These are phyloP conservation scores for Globisporangium alternatum DNA, from an alignment of 352 stramenopile species.

Conservation along the genomic window DNA sequence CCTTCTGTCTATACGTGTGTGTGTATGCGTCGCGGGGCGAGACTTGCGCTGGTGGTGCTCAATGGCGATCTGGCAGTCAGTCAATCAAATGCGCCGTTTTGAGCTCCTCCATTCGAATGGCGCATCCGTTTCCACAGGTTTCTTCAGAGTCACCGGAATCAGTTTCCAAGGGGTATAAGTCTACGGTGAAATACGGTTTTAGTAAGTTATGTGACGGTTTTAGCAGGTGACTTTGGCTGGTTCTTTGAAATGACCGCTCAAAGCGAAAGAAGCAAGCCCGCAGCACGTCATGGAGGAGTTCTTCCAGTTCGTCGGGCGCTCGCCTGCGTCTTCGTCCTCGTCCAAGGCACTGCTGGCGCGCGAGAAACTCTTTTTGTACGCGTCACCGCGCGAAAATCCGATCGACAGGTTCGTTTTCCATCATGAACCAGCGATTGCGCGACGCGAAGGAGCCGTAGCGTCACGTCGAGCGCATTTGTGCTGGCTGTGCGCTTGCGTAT, in stretches of 20 bases:
- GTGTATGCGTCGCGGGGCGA: not conserved
- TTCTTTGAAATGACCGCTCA: not conserved
- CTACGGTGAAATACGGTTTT: not conserved
- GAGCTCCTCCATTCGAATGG: slow-evolving; percentile 19
- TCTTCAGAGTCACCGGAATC: not conserved
- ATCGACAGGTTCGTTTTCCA: slow-evolving; percentile 40
- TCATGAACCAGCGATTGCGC: not conserved
- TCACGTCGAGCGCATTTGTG: not conserved
- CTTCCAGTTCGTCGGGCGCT: slow-evolving; percentile 61
- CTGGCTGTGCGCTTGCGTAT: not conserved
- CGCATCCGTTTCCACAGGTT: slow-evolving; percentile 5
- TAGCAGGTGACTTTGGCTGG: too few relatives aligned
- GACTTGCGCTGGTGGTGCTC: slow-evolving; percentile 4
- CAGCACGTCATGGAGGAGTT: slow-evolving; percentile 54
- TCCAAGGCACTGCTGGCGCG: slow-evolving; percentile 28
- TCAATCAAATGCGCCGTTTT: slow-evolving; percentile 15
- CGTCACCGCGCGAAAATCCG: slow-evolving; percentile 49
- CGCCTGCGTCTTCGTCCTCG: slow-evolving; percentile 18
- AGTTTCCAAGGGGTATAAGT: not conserved
- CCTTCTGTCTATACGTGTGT: not conserved
- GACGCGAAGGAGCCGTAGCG: not conserved
- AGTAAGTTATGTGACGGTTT: not conserved
- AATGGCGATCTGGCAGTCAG: slow-evolving; percentile 6
- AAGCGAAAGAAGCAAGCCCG: not conserved
- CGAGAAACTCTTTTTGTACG: slow-evolving; percentile 63